Conservation (phyloP, 352 stramenopile genomes). For the Globisporangium cederbergense region DNA sequence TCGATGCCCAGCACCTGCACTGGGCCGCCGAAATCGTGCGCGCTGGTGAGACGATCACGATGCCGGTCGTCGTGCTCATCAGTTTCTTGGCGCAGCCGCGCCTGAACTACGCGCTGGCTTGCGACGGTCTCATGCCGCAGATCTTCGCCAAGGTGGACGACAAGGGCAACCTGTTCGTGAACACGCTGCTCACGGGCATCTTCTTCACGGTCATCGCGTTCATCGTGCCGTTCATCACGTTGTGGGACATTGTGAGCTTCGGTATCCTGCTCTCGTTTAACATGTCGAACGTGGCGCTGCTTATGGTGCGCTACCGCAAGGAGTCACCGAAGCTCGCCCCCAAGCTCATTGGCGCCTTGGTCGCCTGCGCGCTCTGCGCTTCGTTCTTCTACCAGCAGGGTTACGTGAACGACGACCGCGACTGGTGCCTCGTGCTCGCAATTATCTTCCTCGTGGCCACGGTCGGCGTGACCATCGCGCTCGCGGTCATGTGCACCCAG, state of each 20-base stretch:
- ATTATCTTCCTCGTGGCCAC: slow-evolving; percentile 51
- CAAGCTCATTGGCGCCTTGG: slow-evolving; percentile 41
- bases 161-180: slow-evolving; percentile 79
- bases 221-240: slow-evolving; percentile 66
- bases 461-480: slow-evolving; percentile 22
- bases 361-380: slow-evolving; percentile 33
- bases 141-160: slow-evolving; percentile 87
- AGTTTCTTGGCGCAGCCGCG: slow-evolving; percentile 91
- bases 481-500: slow-evolving; percentile 63
- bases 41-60: slow-evolving; percentile 69
- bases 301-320: slow-evolving; percentile 70
- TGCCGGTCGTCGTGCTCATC: slow-evolving; percentile 93
- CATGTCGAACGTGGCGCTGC: slow-evolving; percentile 71
- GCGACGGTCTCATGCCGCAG: slow-evolving; percentile 90
- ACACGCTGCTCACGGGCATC: slow-evolving; percentile 61
- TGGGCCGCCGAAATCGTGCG: slow-evolving; percentile 54
- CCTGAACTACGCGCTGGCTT: slow-evolving; percentile 90
- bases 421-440: slow-evolving; percentile 30
- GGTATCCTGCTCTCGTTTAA: slow-evolving; percentile 89
- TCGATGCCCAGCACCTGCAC: slow-evolving; percentile 32
- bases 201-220: slow-evolving; percentile 71
- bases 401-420: slow-evolving; percentile 45
- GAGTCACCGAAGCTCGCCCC: slow-evolving; percentile 41
- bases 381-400: slow-evolving; percentile 72
- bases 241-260: slow-evolving; percentile 89